A percentile compares a stretch with the other conserved stretches of the same genome.
Evolutionary conservation across 2,329 filamentous ascomycete genomes (phyloP).

Genomic region (Rhexocercosporidium sp.): DNA sequence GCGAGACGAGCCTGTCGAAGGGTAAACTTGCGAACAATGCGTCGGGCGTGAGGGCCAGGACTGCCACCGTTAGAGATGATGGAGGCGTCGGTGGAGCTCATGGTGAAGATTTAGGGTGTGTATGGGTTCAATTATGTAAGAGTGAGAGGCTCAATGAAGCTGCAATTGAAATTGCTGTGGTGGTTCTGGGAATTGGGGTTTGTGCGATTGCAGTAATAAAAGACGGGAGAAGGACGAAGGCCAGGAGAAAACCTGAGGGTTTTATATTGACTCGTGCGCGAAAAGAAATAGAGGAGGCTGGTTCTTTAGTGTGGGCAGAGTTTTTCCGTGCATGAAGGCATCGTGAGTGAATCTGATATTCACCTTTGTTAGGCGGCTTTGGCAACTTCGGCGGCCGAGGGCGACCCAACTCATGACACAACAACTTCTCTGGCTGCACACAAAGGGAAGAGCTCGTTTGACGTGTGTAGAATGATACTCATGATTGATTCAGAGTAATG

Average conservation of each 20-base stretch:
- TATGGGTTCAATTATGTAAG: neutral
- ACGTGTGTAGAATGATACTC: neutral
- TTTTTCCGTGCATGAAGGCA: neutral
- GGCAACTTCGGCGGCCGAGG: no score
- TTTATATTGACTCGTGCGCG: neutral
- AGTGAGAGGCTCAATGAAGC: neutral
- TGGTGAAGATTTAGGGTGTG: neutral
- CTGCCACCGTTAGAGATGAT: neutral
- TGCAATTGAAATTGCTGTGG: neutral
- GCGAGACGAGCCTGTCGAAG: no score
- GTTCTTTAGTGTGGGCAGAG: neutral
- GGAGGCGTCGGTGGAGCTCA: neutral
- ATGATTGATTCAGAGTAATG: neutral
- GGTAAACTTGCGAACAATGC: no score
- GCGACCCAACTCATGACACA: neutral
- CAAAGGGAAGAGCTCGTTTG: neutral
- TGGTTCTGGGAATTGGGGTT: neutral
- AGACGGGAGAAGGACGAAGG: neutral
- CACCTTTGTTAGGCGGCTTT: neutral
- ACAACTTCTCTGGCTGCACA: neutral
- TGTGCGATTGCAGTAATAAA: neutral
- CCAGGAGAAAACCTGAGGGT: neutral
- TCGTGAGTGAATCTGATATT: neutral
- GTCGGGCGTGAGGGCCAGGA: neutral
- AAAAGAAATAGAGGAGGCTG: neutral